Base-by-base conservation (phyloP, 306 rosid species). In the cucumber (Cucumis sativus) region DNA sequence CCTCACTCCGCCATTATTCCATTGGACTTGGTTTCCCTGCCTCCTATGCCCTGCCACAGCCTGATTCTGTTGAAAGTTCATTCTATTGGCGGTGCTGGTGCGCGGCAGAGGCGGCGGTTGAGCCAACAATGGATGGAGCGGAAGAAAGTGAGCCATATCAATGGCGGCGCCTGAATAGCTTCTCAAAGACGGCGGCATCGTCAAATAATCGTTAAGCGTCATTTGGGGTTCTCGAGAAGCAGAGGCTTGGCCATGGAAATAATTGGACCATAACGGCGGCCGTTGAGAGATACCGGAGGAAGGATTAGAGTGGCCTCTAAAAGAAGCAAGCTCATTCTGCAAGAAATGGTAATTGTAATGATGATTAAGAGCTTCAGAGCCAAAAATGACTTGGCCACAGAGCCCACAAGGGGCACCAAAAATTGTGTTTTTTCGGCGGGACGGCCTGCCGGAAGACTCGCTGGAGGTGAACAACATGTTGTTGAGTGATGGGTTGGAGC, bases 221-320 rank as follows among this genome's bases (percentile, higher is more conserved):
- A 68, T 41, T 21, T 43, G 56, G n/a, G 74, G 74, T 68, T 68
- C 10, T 43, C 74, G 74, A 68, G 74, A 68, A 68, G 74, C 49
- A 18, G 74, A 68, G 33, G 74, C 18, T 68, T 21, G 30, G 30
- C 74, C 56, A 43, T 41, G 74, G 35, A 68, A 68, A 21, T 68
- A 41, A 41, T 20, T 20, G 30, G 54, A 20, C 74, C 74, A 67
- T 2, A 9, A 10, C 74, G 55, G 16, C 35, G 74, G 33, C 55
- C 33, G 54, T 13, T 64, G 47, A 64, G 71, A 64, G 71, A 23
- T 8, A 5, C 23, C 47, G 7, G 45, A 15, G 23, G 7, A 18
- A 64, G 47, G 47, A 35, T 35, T 23, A 6, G 37, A 60, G 14
- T 47, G 71, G 71, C 55, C 5, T 8, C 51, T 49, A 37, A 17